Base-by-base conservation (phyloP, 1,139 yeast genomes). In the Magnusiomyces suaveolens region DNA sequence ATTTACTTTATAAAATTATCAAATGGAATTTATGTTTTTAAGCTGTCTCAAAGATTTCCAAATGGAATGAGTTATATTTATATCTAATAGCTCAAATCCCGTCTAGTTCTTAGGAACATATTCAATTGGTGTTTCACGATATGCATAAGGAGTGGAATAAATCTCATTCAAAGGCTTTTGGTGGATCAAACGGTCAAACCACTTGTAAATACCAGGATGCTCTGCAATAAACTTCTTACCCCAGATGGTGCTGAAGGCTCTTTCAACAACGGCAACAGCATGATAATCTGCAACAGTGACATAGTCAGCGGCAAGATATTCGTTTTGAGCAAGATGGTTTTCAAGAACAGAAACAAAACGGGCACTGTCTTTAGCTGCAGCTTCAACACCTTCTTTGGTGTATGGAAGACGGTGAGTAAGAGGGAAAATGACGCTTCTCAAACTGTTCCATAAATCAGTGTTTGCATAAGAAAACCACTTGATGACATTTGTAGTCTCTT, bases 261-360 rank as follows among this genome's bases (percentile, higher is more conserved):
- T 81, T 70, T 73, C 66, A 64, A 81, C 73, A 61, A 76, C 68
- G 59, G 82, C 67, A 63, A 85, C 90, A 63, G 77, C 73, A 66
- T 79, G 79, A 65, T 87, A 70, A 75, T 92, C 98, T 67, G 97
- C 97, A 61, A 84, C 70, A 55, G 97, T 76, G 66, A 87, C 68
- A 76, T 92, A 81, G 77, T 90, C 97, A 29, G 6, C 12, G 69
- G 84, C 97, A 70, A 92, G 81, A 78, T 79, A 92, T 60, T 97
- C 88, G 82, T 78, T 79, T 68, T 82, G 79, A 60, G 76, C 69
- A 67, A 92, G 80, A 58, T 63, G 63, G 54, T 60, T 55, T 60
- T 70, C 71, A 49, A 65, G 46, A 44, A 61, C 43, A 14, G 44
- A 57, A 43, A 65, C 49, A 36, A 52, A 51, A 56, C 82, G 64